phyloP scores from a whole-genome alignment of 2,329 filamentous ascomycete genomes.

The Aspergillus sojae region DNA sequence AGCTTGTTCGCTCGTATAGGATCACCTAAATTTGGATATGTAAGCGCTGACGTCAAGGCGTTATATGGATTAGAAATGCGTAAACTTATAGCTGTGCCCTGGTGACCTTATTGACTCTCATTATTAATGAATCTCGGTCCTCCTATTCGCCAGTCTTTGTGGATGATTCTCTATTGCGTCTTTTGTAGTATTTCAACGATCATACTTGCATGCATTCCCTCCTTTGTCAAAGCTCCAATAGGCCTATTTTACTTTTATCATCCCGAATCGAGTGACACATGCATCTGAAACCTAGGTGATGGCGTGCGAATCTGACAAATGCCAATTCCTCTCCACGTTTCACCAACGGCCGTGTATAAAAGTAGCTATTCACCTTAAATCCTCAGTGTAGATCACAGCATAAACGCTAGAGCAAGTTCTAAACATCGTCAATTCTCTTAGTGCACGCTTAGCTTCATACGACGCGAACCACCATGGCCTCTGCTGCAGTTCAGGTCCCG shows the following conservation, averaged over 20 bases:
- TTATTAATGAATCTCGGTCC: constrained; percentile 1
- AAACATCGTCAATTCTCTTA: background rate
- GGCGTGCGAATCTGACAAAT: constrained; percentile 41
- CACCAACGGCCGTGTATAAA: background rate
- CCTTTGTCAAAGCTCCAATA: constrained; percentile 1
- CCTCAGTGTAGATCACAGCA: background rate
- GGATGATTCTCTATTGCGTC: background rate
- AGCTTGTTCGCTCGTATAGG: constrained; percentile 45
- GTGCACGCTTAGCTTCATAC: background rate
- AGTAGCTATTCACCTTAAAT: background rate
- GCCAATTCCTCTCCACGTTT: constrained; percentile 18
- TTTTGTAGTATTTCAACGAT: background rate
- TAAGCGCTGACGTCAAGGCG: background rate
- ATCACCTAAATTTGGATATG: constrained; percentile 3
- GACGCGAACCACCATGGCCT: constrained; percentile 27
- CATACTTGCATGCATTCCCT: background rate
- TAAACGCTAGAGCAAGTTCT: background rate
- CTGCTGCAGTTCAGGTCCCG: constrained; percentile 32
- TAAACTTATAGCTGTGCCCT: background rate
- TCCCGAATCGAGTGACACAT: constrained; percentile 16
- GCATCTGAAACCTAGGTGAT: constrained; percentile 20
- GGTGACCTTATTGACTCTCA: background rate
- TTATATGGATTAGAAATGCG: constrained; percentile 9
- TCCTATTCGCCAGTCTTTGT: background rate
- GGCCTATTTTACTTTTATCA: constrained; percentile 31